Percentiles rank a stretch among this genome's conserved stretches.
Conservation (phyloP, 129 eudicot species). For the Calendula officinalis region DNA sequence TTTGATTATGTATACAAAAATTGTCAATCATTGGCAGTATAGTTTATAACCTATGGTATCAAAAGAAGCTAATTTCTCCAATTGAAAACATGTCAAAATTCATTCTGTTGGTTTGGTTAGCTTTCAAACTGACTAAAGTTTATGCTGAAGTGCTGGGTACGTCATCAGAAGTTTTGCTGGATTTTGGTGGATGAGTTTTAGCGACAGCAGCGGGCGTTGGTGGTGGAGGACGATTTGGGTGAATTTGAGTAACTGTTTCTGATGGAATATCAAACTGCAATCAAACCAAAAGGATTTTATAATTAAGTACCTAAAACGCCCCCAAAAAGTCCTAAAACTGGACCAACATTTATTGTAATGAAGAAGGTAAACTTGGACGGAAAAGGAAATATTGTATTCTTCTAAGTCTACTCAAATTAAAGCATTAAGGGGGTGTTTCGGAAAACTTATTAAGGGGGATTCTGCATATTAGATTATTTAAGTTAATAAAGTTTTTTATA, state of each 20-base stretch:
- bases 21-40: background rate
- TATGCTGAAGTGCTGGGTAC: conserved; percentile 66
- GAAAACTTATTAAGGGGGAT: too few species aligned
- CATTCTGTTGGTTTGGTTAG: background rate
- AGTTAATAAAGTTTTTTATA: background rate
- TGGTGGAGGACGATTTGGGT: conserved; percentile 66
- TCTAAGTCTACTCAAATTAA: background rate
- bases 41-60: background rate
- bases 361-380: background rate
- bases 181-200: conserved; percentile 29
- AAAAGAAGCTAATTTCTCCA: conserved; percentile 7
- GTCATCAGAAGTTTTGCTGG: conserved; percentile 37
- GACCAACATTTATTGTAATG: background rate
- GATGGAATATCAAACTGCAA: conserved; percentile 80
- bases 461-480: too few species aligned
- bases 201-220: conserved; percentile 42
- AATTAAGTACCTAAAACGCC: background rate
- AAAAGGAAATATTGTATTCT: background rate
- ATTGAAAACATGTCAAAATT: conserved; percentile 12
- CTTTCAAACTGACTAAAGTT: background rate
- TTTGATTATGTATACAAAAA: conserved; percentile 5
- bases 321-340: background rate
- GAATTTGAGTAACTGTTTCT: conserved; percentile 60
- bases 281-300: conserved; percentile 3
- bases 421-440: too few species aligned